Base-by-base conservation (phyloP, 169 alveolate genomes). In the Eimeria sp. region DNA sequence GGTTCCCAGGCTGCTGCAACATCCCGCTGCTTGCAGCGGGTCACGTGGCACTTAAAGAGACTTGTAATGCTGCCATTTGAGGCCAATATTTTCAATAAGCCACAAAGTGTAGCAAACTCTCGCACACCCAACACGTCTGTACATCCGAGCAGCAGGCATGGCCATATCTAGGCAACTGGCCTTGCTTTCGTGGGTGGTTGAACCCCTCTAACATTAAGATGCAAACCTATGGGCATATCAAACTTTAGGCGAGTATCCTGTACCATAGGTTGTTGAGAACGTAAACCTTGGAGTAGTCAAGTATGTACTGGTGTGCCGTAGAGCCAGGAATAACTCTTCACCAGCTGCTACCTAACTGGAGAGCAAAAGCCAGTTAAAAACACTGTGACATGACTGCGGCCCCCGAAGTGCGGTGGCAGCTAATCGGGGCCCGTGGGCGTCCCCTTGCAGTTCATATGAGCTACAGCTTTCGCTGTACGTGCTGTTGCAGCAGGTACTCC, bases 401-500 rank as follows among this genome's bases (percentile, higher is more conserved):
- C 22, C 63, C 78, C 14, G 4, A 27, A 45, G 51, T 1, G 7
- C 4, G 51, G 51, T 34, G 25, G 11, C 25, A 27, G 73, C 51
- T 30, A 51, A 10, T 2, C 16, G 61, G 45, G 88, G 88, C 63
- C 54, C 2, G 75, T 83, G 91, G 90, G 75, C n/a, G 91, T 58
- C 16, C 45, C 57, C 18, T 30, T 20, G 25, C 72, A n/a, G 91
- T 63, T 18, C 30, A 22, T 13, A 54, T 84, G 75, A 22, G 92
- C 80, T 16, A 34, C 61, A 18, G 91, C 76, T 4, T 40, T 40
- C 2, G 25, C 34, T 34, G 67, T 2, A 84, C 4, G 9, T 54
- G 92, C 1, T 84, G 92, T n/a, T 18, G 75, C 92, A 61, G 80
- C 92, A 97, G 88, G 84, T 95, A 96, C 49, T 95, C 94, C 86